Conservation (phyloP, 2,329 filamentous ascomycete genomes). For the Aspergillus texensis region DNA sequence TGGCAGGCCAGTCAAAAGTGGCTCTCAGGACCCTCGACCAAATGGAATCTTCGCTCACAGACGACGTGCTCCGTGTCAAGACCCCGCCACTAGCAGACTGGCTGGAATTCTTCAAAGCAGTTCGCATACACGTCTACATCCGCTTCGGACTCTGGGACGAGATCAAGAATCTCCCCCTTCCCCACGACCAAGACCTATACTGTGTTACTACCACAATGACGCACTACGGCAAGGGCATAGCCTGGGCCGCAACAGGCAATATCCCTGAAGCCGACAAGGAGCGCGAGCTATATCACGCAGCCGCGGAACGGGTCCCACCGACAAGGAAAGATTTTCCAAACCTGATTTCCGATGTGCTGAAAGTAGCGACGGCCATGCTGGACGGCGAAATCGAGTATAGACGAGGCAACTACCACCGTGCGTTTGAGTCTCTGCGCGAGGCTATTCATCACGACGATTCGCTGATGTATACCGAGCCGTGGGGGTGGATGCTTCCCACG, state of each 20-base stretch:
- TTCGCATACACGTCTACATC: constrained; percentile 68
- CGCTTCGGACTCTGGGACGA: constrained; percentile 73
- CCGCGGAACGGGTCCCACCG: constrained; percentile 56
- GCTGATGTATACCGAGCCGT: constrained; percentile 70
- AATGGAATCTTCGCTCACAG: constrained; percentile 61
- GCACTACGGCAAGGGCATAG: constrained; percentile 69
- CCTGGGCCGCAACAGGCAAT: constrained; percentile 61
- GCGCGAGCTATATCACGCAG: constrained; percentile 54
- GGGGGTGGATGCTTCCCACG: constrained; percentile 75
- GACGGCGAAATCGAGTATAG: constrained; percentile 73
- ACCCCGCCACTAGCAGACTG: constrained; percentile 77
- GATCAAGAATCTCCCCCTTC: constrained; percentile 58
- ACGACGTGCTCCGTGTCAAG: constrained; percentile 62
- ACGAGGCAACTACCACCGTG: constrained; percentile 56
- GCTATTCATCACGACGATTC: constrained; percentile 63
- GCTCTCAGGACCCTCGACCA: constrained; percentile 60
- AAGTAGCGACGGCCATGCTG: constrained; percentile 64
- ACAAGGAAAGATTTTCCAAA: constrained; percentile 69
- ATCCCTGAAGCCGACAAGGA: constrained; percentile 59
- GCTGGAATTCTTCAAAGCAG: constrained; percentile 69
- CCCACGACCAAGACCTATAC: constrained; percentile 62
- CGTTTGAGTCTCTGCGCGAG: constrained; percentile 59
- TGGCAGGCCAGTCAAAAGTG: constrained; percentile 63
- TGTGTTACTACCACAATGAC: constrained; percentile 67
- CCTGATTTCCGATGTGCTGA: constrained; percentile 57